These are phyloP conservation scores for Coemansia aciculifera DNA, from an alignment of 192 early-diverging fungal genomes.

Conservation along the genomic window DNA sequence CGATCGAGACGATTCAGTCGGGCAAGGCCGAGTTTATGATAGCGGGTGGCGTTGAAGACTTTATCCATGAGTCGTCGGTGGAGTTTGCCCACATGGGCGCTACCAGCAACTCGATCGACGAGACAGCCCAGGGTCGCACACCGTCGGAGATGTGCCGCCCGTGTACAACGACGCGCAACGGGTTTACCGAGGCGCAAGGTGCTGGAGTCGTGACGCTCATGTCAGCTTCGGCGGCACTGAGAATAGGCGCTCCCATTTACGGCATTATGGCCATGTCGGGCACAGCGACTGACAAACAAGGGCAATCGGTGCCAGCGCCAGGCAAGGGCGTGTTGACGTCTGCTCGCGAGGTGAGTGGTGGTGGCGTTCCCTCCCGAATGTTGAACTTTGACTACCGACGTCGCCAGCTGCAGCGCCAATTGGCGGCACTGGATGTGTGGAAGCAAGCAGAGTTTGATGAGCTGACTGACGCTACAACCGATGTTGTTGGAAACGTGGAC, in stretches of 20 bases:
- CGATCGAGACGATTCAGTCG: constrained; percentile 78
- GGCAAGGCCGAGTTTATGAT: constrained; percentile 91
- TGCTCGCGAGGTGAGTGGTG: constrained; percentile 52
- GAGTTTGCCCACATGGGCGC: constrained; percentile 97
- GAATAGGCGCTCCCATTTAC: constrained; percentile 89
- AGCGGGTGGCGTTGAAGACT: constrained; percentile 86
- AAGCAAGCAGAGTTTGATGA: constrained; percentile 5
- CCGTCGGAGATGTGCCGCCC: constrained; percentile 90
- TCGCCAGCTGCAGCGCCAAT: constrained; percentile 63
- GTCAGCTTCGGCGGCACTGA: constrained; percentile 77
- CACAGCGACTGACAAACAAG: constrained; percentile 92
- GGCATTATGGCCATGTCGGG: constrained; percentile 82
- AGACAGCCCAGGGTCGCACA: constrained; percentile 80
- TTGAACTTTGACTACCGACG: constrained; percentile 83
- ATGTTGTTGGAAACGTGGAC: neutral
- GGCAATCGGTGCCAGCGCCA: constrained; percentile 87
- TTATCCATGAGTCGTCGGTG: constrained; percentile 83
- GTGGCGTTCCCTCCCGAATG: constrained; percentile 59
- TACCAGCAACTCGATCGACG: constrained; percentile 78
- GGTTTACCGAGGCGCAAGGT: constrained; percentile 92
- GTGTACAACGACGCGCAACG: constrained; percentile 79
- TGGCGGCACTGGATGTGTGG: constrained; percentile 1
- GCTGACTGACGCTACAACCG: neutral
- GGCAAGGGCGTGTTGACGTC: constrained; percentile 89
- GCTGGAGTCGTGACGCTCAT: constrained; percentile 86